phyloP scores from a whole-genome alignment of 202 grass and related monocot genomes.

The Hordeum pubiflorum region DNA sequence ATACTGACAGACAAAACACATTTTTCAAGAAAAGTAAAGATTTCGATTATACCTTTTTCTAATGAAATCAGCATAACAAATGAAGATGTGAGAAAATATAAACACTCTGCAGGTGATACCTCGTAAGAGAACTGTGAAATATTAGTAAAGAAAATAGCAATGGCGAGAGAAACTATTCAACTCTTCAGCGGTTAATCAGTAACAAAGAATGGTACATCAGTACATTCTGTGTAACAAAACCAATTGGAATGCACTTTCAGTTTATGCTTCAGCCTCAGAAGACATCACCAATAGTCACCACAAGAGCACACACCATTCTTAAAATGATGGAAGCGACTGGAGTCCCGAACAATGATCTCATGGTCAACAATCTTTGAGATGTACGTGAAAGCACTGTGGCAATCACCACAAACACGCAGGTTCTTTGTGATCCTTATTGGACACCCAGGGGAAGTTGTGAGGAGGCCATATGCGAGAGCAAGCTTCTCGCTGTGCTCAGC shows the following conservation, averaged over 20 bases:
- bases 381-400: constrained; percentile 67
- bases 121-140: not conserved
- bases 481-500: constrained; percentile 75
- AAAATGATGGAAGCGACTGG: constrained; percentile 78
- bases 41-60: not conserved
- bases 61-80: not conserved
- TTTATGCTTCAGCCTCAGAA: not conserved
- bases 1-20: not conserved
- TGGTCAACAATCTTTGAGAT: constrained; percentile 72
- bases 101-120: not conserved
- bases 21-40: not conserved
- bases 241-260: not conserved
- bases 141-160: not conserved
- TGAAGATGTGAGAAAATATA: not conserved
- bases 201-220: constrained; percentile 9
- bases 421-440: constrained; percentile 84
- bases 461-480: constrained; percentile 69
- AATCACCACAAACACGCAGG: constrained; percentile 69
- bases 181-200: not conserved
- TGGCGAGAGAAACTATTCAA: not conserved
- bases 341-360: constrained; percentile 82
- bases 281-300: constrained; percentile 54
- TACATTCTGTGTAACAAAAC: not conserved
- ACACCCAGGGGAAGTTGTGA: constrained; percentile 49
- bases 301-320: constrained; percentile 71